These are phyloP conservation scores for Cladobotryum protrusum DNA, from an alignment of 2,329 filamentous ascomycete genomes.

Conservation along the genomic window DNA sequence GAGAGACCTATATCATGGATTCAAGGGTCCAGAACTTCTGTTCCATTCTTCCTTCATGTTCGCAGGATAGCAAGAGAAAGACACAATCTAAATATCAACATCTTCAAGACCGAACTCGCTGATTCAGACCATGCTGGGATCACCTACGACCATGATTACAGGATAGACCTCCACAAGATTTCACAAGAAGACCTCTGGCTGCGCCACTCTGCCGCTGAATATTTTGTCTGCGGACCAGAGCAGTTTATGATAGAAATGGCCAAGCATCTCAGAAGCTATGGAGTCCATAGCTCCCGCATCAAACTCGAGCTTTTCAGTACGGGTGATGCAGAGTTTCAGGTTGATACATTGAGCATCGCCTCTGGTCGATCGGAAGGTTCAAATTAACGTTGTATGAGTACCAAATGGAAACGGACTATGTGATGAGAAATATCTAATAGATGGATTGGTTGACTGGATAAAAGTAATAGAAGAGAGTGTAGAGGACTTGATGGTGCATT, in stretches of 20 bases:
- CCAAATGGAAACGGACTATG: too few relatives aligned
- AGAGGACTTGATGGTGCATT: too few relatives aligned
- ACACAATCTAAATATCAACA: slow-evolving; percentile 32
- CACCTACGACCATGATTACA: slow-evolving; percentile 37
- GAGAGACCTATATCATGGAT: slow-evolving; percentile 51
- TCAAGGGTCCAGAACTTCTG: slow-evolving; percentile 47
- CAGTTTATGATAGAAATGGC: slow-evolving; percentile 49
- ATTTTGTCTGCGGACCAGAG: slow-evolving; percentile 50
- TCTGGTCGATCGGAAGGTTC: slow-evolving; percentile 3
- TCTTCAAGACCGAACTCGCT: slow-evolving; percentile 45
- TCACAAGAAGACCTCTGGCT: slow-evolving; percentile 40
- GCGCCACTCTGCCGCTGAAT: slow-evolving; percentile 40
- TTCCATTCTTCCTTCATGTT: slow-evolving; percentile 50
- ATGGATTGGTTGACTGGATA: too few relatives aligned
- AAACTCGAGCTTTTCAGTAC: slow-evolving; percentile 44
- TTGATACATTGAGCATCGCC: slow-evolving; percentile 23
- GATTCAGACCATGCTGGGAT: slow-evolving; percentile 38
- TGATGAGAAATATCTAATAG: too few relatives aligned
- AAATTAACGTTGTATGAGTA: too few relatives aligned
- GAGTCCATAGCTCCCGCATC: slow-evolving; percentile 33
- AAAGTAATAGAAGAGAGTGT: too few relatives aligned
- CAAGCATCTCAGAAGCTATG: slow-evolving; percentile 34
- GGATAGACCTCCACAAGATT: slow-evolving; percentile 41
- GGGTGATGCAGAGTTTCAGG: slow-evolving; percentile 35
- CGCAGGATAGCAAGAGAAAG: slow-evolving; percentile 35